These are phyloP conservation scores for Stephania cephalantha DNA, from an alignment of 164 flowering plant species.

Conservation along the genomic window DNA sequence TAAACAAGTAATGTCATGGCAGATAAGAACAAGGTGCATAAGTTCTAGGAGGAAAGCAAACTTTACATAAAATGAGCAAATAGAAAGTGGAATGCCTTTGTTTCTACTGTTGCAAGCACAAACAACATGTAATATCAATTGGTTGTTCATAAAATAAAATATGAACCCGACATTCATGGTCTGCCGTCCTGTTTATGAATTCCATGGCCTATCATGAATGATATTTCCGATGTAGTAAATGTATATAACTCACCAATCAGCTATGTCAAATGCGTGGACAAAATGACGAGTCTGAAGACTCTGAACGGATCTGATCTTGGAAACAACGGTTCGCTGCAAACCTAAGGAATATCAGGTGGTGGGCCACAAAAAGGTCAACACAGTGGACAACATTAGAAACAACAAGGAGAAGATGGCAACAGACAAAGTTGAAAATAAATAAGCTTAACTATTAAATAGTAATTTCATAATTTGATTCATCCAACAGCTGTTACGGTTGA, in stretches of 20 bases:
- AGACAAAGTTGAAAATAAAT: background rate
- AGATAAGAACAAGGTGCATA: background rate
- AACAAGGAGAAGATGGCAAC: background rate
- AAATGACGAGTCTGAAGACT: background rate
- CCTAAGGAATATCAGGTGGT: background rate
- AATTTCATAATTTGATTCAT: background rate
- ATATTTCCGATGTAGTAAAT: background rate
- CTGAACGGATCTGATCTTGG: background rate
- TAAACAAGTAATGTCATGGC: background rate
- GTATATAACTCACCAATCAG: background rate
- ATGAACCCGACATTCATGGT: background rate
- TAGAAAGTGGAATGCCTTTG: background rate
- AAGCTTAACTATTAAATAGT: background rate
- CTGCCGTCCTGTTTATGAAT: background rate
- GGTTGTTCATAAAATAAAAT: background rate
- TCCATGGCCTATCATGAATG: background rate
- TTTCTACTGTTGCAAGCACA: background rate
- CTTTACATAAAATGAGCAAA: background rate
- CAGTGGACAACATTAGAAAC: background rate
- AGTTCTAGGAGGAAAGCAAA: background rate
- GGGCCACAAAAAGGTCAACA: background rate
- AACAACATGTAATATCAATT: background rate
- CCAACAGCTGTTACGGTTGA: background rate
- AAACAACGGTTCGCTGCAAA: background rate
- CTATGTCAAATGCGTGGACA: background rate